Evolutionary conservation across 495 filamentous ascomycete genomes (phyloP), one percentile per base, ranked within the genome.

Genomic region (Aspergillus baeticus): DNA sequence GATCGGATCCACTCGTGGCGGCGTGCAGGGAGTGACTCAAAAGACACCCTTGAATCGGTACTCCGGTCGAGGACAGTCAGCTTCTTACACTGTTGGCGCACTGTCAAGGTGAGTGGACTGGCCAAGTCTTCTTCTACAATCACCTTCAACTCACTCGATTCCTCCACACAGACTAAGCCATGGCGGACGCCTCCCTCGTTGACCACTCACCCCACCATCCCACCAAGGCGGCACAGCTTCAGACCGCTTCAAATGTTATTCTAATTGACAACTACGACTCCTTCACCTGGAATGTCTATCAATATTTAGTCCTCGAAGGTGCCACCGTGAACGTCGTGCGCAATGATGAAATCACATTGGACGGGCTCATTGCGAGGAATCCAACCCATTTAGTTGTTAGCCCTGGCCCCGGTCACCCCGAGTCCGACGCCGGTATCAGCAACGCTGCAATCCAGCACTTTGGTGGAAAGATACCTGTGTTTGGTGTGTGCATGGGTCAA

Each of bases 221-320:
- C 61, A 82, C 85, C 55, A 83, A 82, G 50, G 83, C 82, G 15
- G 73, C 86, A 44, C 81, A 83, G 48, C 73, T 96, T 26, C 68
- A 84, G 17, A 90, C 79, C 44, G 93, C 93, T 22, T 87, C 86
- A 33, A 98, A 98, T 76, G 83, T 99, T 23, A 84, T 99, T 51
- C 77, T 99, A 54, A 96, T 99, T 63, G 94, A 98, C 76, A 99
- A 99, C 76, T 99, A 97, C 70, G 94, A 99, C 73, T 97, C 93
- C 0, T 99, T 98, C 65, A 96, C 93, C 57, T 98, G 91, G 89
- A 98, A 98, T 67, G 91, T 99, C 55, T 97, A 96, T 71, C 95
- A 99, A 69, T 99, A 97, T 63, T 81, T 99, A 3, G 89, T 92
- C 0, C 85, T 97, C 6, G 94, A 98, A 73, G 94, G 94, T 36